A percentile compares a stretch with the other conserved stretches of the same genome.
phyloP scores from a whole-genome alignment of 2,329 filamentous ascomycete genomes.

The Penicillium sp. region DNA sequence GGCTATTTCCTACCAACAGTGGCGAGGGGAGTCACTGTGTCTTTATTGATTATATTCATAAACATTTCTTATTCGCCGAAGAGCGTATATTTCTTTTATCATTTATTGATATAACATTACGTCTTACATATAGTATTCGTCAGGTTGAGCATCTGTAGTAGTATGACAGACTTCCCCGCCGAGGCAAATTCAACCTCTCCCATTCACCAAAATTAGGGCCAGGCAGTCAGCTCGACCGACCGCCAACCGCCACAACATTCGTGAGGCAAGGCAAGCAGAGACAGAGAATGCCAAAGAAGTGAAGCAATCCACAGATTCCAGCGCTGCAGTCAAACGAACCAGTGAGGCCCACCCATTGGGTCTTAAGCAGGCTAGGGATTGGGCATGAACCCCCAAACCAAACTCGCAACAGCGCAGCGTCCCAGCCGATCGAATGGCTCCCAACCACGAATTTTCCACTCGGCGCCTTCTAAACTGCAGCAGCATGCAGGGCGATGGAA shows the following conservation, averaged over 20 bases:
- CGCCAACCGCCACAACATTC: not conserved
- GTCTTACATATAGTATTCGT: too few relatives aligned
- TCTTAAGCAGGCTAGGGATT: constrained; percentile 27
- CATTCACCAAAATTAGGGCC: not conserved
- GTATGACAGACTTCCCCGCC: too few relatives aligned
- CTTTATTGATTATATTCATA: too few relatives aligned
- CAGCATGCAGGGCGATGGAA: constrained; percentile 7
- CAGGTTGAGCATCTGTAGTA: too few relatives aligned
- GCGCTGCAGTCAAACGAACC: constrained; percentile 16
- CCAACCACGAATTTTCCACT: not conserved
- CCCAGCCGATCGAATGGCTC: constrained; percentile 2
- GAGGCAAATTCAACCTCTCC: not conserved
- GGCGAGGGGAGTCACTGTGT: not conserved
- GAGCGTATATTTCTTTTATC: too few relatives aligned
- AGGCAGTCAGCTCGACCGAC: not conserved
- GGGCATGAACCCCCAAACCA: constrained; percentile 25
- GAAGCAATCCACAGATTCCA: constrained; percentile 16
- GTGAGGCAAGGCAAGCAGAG: not conserved
- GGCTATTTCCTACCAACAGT: too few relatives aligned
- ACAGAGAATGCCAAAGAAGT: constrained; percentile 11
- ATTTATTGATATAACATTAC: too few relatives aligned
- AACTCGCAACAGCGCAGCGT: constrained; percentile 5
- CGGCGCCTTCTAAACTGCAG: not conserved
- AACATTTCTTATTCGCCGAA: not conserved
- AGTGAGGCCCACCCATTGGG: constrained; percentile 32